A percentile compares a stretch with the other conserved stretches of the same genome.
Evolutionary conservation across 345 rosid species (phyloP).

Genomic region (Lumnitzera racemosa): DNA sequence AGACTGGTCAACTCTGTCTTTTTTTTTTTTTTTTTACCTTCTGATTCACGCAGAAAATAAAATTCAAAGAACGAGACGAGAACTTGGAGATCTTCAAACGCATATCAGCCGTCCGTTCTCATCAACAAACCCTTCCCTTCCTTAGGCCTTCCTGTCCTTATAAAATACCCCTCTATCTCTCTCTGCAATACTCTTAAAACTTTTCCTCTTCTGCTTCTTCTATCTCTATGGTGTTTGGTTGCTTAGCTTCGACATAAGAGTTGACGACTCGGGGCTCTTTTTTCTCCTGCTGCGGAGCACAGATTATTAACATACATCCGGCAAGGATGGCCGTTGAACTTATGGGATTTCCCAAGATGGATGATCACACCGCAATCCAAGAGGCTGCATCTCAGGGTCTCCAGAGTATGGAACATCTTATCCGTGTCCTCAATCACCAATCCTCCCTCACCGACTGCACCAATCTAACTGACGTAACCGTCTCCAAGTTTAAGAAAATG

Average conservation of each 20-base stretch:
- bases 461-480: slow-evolving; percentile 58
- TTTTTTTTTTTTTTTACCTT: too few species aligned
- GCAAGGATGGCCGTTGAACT: slow-evolving; percentile 58
- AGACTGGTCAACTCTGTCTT: too few species aligned
- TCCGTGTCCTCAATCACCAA: slow-evolving; percentile 44
- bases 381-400: slow-evolving; percentile 86
- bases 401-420: slow-evolving; percentile 74
- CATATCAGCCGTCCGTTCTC: slow-evolving; percentile 28
- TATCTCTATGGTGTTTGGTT: too few species aligned
- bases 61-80: slow-evolving; percentile 9
- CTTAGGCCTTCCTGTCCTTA: neutral
- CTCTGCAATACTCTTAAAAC: too few species aligned
- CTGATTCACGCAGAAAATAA: too few species aligned
- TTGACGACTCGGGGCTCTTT: too few species aligned
- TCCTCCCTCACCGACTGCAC: slow-evolving; percentile 46
- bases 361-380: slow-evolving; percentile 68
- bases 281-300: too few species aligned
- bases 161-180: too few species aligned
- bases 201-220: too few species aligned
- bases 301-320: neutral
- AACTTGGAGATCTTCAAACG: slow-evolving; percentile 19
- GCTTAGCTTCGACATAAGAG: too few species aligned
- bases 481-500: slow-evolving; percentile 69
- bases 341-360: slow-evolving; percentile 51
- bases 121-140: slow-evolving; percentile 5